Evolutionary conservation across 192 early-diverging fungal genomes (phyloP), one percentile per base, ranked within the genome.

Genomic region (Linnemannia elongata): DNA sequence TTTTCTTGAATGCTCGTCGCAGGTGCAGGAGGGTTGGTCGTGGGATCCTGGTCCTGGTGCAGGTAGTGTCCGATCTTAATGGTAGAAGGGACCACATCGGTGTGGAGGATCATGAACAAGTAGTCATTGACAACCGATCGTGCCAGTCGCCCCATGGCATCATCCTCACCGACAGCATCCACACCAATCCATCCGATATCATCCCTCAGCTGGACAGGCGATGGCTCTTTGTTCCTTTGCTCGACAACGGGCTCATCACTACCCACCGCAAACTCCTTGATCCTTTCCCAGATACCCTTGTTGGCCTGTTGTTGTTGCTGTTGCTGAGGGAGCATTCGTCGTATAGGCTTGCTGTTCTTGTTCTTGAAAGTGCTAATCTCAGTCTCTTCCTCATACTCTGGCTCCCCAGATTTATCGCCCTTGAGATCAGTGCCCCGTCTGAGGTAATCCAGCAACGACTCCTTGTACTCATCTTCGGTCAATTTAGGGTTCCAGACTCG

Each of bases 141-240:
- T 13, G 85, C 79, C 71, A 87, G 41, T 1, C 27, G 12, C 24
- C n/a, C 35, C 70, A 87, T 81, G 0, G 79, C 33, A 13, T 35
- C 36, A 27, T 78, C 52, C 38, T 78, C 79, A 0, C 85, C 85
- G 6, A 87, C 85, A 13, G 27, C 39, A 52, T 87, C 79, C 8
- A 87, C 77, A 2, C 85, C 85, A 15, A n/a, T 54, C 85, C 85
- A 87, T 2, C 85, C 79, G 41, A 87, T 78, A 47, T 77, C 63
- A 3, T 81, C 76, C 78, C 85, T 76, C 66, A 81, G 7, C 35
- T 45, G 22, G 22, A 81, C 85, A 12, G 42, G 36, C 1, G 75
- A 71, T 12, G 74, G 66, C 38, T 78, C 17, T 33, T 12, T 70
- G 41, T 77, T 78, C 80, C 36, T 57, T 27, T 57, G 3, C 20